Base-by-base conservation (phyloP, 805 yeast species). In the Kuraishia floccosa region DNA sequence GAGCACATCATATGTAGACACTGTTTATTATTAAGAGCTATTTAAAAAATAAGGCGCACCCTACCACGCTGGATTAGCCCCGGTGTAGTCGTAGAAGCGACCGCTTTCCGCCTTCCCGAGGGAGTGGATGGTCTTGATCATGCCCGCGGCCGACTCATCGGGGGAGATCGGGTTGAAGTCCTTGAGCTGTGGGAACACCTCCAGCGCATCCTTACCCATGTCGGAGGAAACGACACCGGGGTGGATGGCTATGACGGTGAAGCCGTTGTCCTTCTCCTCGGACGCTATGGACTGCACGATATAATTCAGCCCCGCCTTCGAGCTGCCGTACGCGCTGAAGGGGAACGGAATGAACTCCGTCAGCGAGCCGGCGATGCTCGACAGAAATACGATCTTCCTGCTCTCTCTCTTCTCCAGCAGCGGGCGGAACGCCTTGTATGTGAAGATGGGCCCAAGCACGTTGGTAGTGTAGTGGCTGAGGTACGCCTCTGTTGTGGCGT, bases 201-300 rank as follows among this genome's bases (percentile, higher is more conserved):
- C n/a, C n/a, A n/a, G n/a, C n/a, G n/a, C n/a, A n/a, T n/a, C 25
- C 3, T 20, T 32, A 4, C 47, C 52, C 54, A 52, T 48, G 29
- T 60, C 65, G 22, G 58, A 55, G n/a, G 32, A n/a, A 10, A 62
- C 64, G 8, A 47, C 22, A 24, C 68, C 67, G 1, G 69, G 69
- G 31, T 57, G 59, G 10, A 58, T 10, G 9, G 58, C 39, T 15
- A 56, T 37, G 25, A 52, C 44, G 8, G 42, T 48, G 42, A 47
- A 47, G 2, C 41, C 45, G 14, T 54, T 52, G 1, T 27, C 24
- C 10, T 32, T 35, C 21, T 47, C 31, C 31, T 58, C 61, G 20
- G 15, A 11, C 24, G 51, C 38, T 24, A 59, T 23, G 14, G 47
- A 45, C 25, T 38, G 45, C 9, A 41, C 41, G 11, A 50, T 35